Percentiles rank a stretch among this genome's conserved stretches.
phyloP scores from a whole-genome alignment of 257 asterid genomes.

The Fraxinus americana region DNA sequence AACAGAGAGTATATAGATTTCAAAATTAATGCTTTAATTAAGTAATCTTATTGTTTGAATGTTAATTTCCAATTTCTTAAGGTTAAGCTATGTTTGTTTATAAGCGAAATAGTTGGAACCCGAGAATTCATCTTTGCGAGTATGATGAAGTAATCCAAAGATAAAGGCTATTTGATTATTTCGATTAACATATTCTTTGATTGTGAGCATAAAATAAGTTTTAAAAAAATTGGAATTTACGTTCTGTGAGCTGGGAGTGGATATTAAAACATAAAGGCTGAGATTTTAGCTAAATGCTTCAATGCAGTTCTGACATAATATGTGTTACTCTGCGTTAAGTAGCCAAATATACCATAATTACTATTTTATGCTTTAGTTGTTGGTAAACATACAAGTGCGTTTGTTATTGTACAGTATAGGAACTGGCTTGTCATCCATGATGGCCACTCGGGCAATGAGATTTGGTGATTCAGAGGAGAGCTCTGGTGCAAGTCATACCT shows the following conservation, averaged over 20 bases:
- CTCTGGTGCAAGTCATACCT: conserved; percentile 77
- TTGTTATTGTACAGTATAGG: conserved; percentile 69
- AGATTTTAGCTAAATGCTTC: neutral
- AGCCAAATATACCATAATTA: neutral
- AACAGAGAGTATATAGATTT: neutral
- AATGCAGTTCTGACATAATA: neutral
- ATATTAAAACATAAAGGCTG: neutral
- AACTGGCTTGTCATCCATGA: conserved; percentile 88
- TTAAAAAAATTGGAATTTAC: too few relatives aligned
- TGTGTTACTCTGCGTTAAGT: too few relatives aligned
- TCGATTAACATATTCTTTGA: neutral
- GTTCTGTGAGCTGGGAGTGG: too few relatives aligned
- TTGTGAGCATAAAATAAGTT: too few relatives aligned
- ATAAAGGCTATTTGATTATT: neutral
- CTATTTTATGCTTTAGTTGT: neutral
- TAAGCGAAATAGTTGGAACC: too few relatives aligned
- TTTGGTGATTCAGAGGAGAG: conserved; percentile 32
- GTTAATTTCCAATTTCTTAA: neutral
- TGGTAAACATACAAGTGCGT: conserved; percentile 1
- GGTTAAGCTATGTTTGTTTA: neutral
- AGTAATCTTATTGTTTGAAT: neutral
- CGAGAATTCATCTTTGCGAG: neutral
- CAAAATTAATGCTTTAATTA: neutral
- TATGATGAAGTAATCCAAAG: neutral
- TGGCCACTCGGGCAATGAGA: conserved; percentile 89